These are phyloP conservation scores for Seminavis robusta DNA, from an alignment of 108 stramenopile species.

Conservation along the genomic window DNA sequence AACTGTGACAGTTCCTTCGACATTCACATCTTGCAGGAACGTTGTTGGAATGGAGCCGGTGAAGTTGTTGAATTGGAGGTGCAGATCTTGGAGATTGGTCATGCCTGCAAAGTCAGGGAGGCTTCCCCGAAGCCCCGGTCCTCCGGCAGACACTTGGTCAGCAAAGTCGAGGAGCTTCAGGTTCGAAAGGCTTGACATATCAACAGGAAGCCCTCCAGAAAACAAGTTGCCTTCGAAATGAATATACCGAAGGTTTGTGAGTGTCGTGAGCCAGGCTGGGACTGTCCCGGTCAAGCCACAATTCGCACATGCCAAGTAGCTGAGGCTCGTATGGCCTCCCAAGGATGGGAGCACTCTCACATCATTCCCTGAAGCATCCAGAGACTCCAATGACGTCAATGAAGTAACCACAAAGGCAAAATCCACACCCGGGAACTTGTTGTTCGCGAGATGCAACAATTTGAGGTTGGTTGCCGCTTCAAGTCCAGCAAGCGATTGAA, in stretches of 20 bases:
- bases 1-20: too few species aligned
- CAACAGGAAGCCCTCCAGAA: too few species aligned
- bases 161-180: conserved; percentile 34
- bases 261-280: conserved; percentile 1
- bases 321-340: conserved; percentile 1
- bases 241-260: not conserved
- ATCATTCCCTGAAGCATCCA: conserved; percentile 24
- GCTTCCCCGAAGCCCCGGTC: too few species aligned
- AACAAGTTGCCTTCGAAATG: not conserved
- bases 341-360: conserved; percentile 5
- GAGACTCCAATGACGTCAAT: conserved; percentile 7
- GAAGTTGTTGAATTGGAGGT: conserved; percentile 17
- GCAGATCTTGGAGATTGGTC: not conserved
- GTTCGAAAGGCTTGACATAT: too few species aligned
- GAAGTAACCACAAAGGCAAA: conserved; percentile 19
- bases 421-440: conserved; percentile 33
- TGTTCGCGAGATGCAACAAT: conserved; percentile 57
- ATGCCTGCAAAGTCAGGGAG: too few species aligned
- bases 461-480: conserved; percentile 35
- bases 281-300: conserved; percentile 29
- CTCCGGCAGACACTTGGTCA: conserved; percentile 28
- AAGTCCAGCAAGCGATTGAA: too few species aligned
- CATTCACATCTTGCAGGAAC: conserved; percentile 24
- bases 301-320: conserved; percentile 13
- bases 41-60: conserved; percentile 33